A percentile compares a stretch with the other conserved stretches of the same genome.
Evolutionary conservation across 768 basidiomycete genomes (phyloP).

Genomic region (Pleurotus djamor): DNA sequence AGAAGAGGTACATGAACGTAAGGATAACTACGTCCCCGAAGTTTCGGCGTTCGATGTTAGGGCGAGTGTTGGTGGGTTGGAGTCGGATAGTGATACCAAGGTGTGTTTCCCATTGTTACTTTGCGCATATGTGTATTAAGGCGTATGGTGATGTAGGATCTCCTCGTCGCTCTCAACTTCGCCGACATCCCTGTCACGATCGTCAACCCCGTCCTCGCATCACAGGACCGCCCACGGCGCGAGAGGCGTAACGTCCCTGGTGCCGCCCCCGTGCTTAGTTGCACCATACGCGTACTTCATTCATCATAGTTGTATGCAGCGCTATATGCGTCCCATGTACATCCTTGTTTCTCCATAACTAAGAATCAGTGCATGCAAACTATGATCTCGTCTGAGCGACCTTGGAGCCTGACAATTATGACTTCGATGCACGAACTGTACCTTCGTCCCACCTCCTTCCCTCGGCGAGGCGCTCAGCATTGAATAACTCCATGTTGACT

Average conservation of each 20-base stretch:
- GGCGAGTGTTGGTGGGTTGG: slow-evolving; percentile 67
- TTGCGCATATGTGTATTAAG: neutral
- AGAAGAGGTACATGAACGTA: slow-evolving; percentile 98
- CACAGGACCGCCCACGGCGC: slow-evolving; percentile 71
- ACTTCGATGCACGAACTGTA: too few species aligned
- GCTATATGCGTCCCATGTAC: too few species aligned
- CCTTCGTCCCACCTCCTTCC: too few species aligned
- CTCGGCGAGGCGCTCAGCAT: too few species aligned
- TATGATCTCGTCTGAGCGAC: too few species aligned
- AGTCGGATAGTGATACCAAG: slow-evolving; percentile 20
- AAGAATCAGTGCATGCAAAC: too few species aligned
- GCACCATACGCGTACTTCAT: too few species aligned
- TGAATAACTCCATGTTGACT: too few species aligned
- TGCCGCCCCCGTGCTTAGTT: slow-evolving; percentile 42
- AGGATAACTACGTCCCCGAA: slow-evolving; percentile 99
- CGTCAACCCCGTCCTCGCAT: slow-evolving; percentile 58
- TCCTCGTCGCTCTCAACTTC: slow-evolving; percentile 92
- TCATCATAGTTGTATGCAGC: too few species aligned
- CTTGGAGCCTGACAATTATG: too few species aligned
- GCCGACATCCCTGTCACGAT: slow-evolving; percentile 81
- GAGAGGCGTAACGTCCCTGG: slow-evolving; percentile 82
- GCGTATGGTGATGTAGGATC: slow-evolving; percentile 47
- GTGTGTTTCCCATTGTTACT: neutral
- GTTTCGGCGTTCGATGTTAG: slow-evolving; percentile 96
- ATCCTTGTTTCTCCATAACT: too few species aligned